Evolutionary conservation across 495 filamentous ascomycete genomes (phyloP), one percentile per base, ranked within the genome.

Genomic region (Neurospora sp.): DNA sequence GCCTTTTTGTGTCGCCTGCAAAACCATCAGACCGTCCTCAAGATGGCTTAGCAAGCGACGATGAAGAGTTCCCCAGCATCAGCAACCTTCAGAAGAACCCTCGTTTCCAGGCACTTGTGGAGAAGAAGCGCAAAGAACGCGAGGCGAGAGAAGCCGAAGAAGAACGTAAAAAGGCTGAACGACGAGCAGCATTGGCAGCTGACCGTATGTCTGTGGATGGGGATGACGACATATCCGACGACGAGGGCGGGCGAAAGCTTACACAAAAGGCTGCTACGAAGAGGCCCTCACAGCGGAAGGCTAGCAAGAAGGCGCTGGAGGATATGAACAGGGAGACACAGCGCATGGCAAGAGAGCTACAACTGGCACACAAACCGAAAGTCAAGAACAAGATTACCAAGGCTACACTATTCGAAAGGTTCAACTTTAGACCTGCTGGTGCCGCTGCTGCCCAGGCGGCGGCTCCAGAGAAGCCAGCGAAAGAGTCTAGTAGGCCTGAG

Each of bases 291-390:
- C 54, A 66, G 35, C 89, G 96, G 1, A 97, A 94, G 77, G 96
- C 96, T 5, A 93, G 94, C 83, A 98, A 96, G 84, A 97, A 95
- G 84, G 96, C 96, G 0, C 72, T 97, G n/a, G 92, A 97, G 81
- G 95, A 98, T 78, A 97, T 98, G 90, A 89, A 89, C 72, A 86
- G 92, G 59, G 96, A 98, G 81, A 97, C 95, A 1, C 94, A 98
- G 81, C 90, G 96, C 31, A 87, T 99, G 85, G 90, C 87, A 75
- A 88, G 96, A 73, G 96, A 92, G 75, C 90, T 96, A 87, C 96
- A 98, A 78, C 84, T 99, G 31, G 88, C 92, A n/a, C 94, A 98
- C 79, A 89, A 98, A 78, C 91, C 92, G 8, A 91, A 89, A 79
- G 95, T 94, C 4, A 96, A 92, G 84, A 98, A 96, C 84, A 98